phyloP scores from a whole-genome alignment of 345 rosid genomes.

The Pseudoturritis turrita region DNA sequence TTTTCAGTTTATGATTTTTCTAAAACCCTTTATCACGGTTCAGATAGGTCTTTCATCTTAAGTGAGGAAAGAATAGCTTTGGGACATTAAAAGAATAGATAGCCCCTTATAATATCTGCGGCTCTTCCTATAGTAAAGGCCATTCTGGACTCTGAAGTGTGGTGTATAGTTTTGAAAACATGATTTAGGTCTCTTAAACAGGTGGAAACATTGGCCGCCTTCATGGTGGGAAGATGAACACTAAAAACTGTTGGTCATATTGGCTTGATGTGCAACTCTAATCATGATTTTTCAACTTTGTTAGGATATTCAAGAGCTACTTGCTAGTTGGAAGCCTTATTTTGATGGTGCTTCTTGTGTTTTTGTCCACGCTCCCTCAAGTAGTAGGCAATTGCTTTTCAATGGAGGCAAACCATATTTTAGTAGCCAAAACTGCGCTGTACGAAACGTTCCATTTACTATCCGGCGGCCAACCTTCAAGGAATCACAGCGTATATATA shows the following conservation, averaged over 20 bases:
- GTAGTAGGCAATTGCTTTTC: slow-evolving; percentile 66
- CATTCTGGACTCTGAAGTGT: slow-evolving; percentile 3
- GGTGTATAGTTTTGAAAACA: slow-evolving; percentile 7
- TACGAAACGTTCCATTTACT: slow-evolving; percentile 57
- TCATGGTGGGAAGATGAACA: not conserved
- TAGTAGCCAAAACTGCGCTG: slow-evolving; percentile 45
- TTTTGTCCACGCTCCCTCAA: slow-evolving; percentile 81
- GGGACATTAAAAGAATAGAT: not conserved
- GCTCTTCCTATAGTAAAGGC: not conserved
- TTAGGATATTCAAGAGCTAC: slow-evolving; percentile 85
- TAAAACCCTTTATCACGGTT: not conserved
- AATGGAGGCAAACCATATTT: slow-evolving; percentile 68
- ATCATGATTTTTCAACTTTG: slow-evolving; percentile 21
- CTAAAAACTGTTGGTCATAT: not conserved
- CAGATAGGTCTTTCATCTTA: not conserved
- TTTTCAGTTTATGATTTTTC: slow-evolving; percentile 5
- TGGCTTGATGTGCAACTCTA: slow-evolving; percentile 10
- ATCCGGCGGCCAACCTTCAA: slow-evolving; percentile 87
- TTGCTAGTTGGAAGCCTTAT: slow-evolving; percentile 87
- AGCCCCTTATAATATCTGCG: not conserved
- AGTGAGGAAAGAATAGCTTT: not conserved
- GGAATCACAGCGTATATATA: slow-evolving; percentile 71
- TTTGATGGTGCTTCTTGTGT: slow-evolving; percentile 73
- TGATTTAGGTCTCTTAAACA: not conserved
- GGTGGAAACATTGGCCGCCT: not conserved